Evolutionary conservation across 2,329 filamentous ascomycete species (phyloP).

Genomic region (Alternaria ethzedia): DNA sequence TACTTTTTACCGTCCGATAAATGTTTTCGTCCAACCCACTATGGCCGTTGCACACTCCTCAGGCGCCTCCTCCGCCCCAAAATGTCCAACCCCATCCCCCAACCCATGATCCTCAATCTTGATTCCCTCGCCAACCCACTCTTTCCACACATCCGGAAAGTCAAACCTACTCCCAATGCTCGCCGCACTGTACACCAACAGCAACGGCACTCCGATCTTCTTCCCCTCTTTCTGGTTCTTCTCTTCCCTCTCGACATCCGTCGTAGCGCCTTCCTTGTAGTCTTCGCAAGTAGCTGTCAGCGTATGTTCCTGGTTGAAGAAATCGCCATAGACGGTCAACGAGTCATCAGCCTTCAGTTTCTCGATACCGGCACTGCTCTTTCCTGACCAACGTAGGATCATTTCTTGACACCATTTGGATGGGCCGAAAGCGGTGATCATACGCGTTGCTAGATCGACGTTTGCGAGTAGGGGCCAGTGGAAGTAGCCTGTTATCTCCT

Average conservation of each 20-base stretch:
- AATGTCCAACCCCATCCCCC: slow-evolving; percentile 60
- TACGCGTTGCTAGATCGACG: slow-evolving; percentile 58
- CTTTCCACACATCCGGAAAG: slow-evolving; percentile 59
- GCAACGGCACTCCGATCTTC: slow-evolving; percentile 56
- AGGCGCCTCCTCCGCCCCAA: slow-evolving; percentile 61
- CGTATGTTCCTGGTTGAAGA: slow-evolving; percentile 50
- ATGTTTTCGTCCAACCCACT: slow-evolving; percentile 31
- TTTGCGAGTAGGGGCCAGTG: slow-evolving; percentile 68
- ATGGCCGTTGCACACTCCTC: slow-evolving; percentile 54
- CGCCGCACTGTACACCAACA: slow-evolving; percentile 59
- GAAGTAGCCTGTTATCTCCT: slow-evolving; percentile 57
- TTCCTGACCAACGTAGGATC: slow-evolving; percentile 48
- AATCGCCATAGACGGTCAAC: slow-evolving; percentile 52
- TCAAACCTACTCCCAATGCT: slow-evolving; percentile 60
- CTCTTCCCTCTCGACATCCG: slow-evolving; percentile 61
- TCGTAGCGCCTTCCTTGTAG: slow-evolving; percentile 60
- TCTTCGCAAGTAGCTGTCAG: slow-evolving; percentile 63
- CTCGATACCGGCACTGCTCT: slow-evolving; percentile 9
- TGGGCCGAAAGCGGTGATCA: slow-evolving; percentile 53
- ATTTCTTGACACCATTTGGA: slow-evolving; percentile 48
- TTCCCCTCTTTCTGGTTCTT: slow-evolving; percentile 53
- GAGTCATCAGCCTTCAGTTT: slow-evolving; percentile 32
- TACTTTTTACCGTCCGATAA: not conserved
- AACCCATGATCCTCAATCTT: slow-evolving; percentile 58
- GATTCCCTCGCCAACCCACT: slow-evolving; percentile 52